Evolutionary conservation across 441 rosid species (phyloP).

Genomic region (Brassica hybrid): DNA sequence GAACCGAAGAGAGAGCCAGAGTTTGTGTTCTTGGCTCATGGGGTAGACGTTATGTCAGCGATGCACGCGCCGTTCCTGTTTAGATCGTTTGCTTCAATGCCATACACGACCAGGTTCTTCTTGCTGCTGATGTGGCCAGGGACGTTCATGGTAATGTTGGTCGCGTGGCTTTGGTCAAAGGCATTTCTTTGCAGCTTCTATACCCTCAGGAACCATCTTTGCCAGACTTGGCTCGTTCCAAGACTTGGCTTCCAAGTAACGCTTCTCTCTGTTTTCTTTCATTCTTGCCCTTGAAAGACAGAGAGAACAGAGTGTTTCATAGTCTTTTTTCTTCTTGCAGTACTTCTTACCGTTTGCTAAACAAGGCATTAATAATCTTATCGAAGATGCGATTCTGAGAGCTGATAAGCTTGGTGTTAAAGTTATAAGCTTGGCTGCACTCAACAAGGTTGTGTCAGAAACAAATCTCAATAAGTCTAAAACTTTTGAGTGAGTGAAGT

Average conservation of each 20-base stretch:
- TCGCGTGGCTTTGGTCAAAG: conserved; percentile 82
- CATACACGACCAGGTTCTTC: conserved; percentile 51
- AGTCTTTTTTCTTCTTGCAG: conserved; percentile 45
- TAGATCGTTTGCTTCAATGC: conserved; percentile 61
- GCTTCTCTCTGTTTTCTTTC: background rate
- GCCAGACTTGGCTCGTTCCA: conserved; percentile 86
- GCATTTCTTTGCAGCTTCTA: conserved; percentile 61
- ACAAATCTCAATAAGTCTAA: background rate
- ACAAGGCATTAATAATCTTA: conserved; percentile 79
- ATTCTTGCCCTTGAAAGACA: background rate
- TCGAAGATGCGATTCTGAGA: conserved; percentile 77
- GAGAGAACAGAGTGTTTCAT: conserved; percentile 24
- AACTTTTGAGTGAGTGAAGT: background rate
- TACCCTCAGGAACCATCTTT: conserved; percentile 64
- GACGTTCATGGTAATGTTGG: conserved; percentile 52
- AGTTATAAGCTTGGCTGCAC: conserved; percentile 58
- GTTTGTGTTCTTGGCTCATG: conserved; percentile 97
- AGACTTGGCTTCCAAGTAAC: conserved; percentile 85
- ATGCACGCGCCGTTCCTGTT: conserved; percentile 71
- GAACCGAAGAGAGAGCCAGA: conserved; percentile 60
- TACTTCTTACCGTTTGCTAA: conserved; percentile 94
- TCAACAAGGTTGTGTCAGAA: conserved; percentile 67
- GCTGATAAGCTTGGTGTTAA: conserved; percentile 85
- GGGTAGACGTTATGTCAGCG: conserved; percentile 65
- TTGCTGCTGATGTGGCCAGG: conserved; percentile 57